These are phyloP conservation scores for Myriosclerotinia curreyana DNA, from an alignment of 2,329 filamentous ascomycete genomes.

Conservation along the genomic window DNA sequence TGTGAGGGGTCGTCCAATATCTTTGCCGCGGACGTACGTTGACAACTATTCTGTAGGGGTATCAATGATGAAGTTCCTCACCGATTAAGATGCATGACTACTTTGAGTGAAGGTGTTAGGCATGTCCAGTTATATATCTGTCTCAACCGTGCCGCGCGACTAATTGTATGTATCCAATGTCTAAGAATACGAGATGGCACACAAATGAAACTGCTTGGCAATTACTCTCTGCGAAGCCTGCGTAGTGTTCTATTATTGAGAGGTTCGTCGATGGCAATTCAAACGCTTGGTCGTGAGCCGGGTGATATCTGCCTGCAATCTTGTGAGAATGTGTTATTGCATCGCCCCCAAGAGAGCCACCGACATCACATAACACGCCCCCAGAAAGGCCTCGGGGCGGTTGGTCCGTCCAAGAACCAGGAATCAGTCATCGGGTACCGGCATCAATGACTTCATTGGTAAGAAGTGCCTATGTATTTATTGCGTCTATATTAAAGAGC, in stretches of 20 bases:
- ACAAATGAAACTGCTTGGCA: background rate
- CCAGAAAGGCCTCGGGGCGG: background rate
- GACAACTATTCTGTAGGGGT: background rate
- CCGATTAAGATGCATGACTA: background rate
- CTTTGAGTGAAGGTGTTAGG: background rate
- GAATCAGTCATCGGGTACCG: background rate
- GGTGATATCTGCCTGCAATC: background rate
- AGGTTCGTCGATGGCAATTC: background rate
- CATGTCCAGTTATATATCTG: background rate
- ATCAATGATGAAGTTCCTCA: background rate
- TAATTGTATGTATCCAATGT: background rate
- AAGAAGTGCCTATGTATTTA: background rate
- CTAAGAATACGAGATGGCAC: background rate
- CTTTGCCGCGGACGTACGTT: background rate
- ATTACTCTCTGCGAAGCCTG: background rate
- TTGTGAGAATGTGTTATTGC: background rate
- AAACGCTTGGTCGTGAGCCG: background rate
- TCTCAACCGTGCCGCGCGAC: constrained; percentile 7
- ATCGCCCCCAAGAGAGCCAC: background rate
- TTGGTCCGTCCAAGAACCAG: background rate
- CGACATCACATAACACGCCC: constrained; percentile 7
- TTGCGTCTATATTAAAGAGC: constrained; percentile 1
- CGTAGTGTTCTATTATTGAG: background rate
- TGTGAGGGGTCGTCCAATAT: background rate
- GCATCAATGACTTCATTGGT: constrained; percentile 9